Evolutionary conservation across 129 eudicot genomes (phyloP).

Genomic region (Mikania micrantha): DNA sequence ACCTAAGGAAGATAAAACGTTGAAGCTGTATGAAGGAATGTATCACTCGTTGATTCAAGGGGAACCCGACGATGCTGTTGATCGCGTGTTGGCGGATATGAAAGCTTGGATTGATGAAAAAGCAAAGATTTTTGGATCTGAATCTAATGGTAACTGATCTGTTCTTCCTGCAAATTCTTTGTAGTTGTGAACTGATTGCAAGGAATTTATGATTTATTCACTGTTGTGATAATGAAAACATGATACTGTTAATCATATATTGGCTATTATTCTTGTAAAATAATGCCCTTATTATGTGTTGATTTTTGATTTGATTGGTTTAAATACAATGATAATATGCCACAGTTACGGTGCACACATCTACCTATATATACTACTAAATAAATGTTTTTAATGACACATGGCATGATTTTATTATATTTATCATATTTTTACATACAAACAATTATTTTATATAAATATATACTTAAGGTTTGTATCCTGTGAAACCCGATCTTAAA

Average conservation of each 20-base stretch:
- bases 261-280: no score
- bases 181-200: not conserved
- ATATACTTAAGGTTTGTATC: no score
- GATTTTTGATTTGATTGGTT: no score
- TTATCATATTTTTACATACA: no score
- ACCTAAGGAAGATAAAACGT: slow-evolving; percentile 35
- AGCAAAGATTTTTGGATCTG: slow-evolving; percentile 45
- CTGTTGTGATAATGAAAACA: not conserved
- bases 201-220: not conserved
- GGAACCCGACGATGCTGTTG: slow-evolving; percentile 70
- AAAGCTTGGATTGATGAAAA: slow-evolving; percentile 86
- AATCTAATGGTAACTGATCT: not conserved
- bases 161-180: not conserved
- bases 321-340: no score
- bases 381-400: no score
- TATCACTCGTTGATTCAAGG: slow-evolving; percentile 81
- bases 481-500: no score
- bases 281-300: no score
- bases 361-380: no score
- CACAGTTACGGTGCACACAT: no score
- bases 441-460: no score
- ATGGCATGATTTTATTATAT: no score
- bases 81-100: slow-evolving; percentile 70
- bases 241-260: not conserved
- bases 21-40: slow-evolving; percentile 80